Evolutionary conservation across 345 rosid species (phyloP), one percentile per base, ranked within the genome.

Genomic region (Heritiera fomes): DNA sequence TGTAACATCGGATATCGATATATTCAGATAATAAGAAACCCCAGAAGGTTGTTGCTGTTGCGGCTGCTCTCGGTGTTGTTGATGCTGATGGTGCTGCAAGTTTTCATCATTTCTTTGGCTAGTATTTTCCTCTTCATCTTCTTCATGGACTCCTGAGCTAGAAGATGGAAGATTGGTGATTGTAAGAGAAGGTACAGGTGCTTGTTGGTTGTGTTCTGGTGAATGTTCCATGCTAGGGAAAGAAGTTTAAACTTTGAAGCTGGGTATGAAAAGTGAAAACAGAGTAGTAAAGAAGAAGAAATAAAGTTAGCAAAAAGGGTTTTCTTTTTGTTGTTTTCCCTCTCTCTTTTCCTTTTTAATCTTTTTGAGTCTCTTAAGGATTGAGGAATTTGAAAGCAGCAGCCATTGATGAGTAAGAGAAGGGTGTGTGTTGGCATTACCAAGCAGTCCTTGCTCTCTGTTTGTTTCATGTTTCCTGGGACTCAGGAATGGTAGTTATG

Each of bases 221-320:
- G 80, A 47, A 14, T 73, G 83, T 79, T 82, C 87, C 89, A 85
- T 85, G 40, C 28, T 58, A 12, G 76, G 73, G 40, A 59, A 41
- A 5, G 43, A 18, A 60, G 46, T 12, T 13, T 8, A 41, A n/a
- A 41, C 30, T 77, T 14, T 20, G 49, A 46, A 34, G n/a, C 64
- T 18, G 38, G 41, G 45, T 3, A 52, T 41, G 43, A 17, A n/a
- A 23, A 23, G 38, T 41, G 43, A 17, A 34, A 34, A 34, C 38
- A 34, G 8, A 45, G 62, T 28, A 46, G 50, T 61, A 74, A 15
- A 12, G 55, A 56, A 1, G 30, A 20, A 30, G 49, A 58, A 74
- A 64, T 32, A 15, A 69, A 50, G 30, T 23, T 23, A 11, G 13
- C 41, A 63, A 6, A 40, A 40, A 8, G 77, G 77, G 32, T 8